Base-by-base conservation (phyloP, 2,329 filamentous ascomycete species). In the Pyrenophora seminiperda region DNA sequence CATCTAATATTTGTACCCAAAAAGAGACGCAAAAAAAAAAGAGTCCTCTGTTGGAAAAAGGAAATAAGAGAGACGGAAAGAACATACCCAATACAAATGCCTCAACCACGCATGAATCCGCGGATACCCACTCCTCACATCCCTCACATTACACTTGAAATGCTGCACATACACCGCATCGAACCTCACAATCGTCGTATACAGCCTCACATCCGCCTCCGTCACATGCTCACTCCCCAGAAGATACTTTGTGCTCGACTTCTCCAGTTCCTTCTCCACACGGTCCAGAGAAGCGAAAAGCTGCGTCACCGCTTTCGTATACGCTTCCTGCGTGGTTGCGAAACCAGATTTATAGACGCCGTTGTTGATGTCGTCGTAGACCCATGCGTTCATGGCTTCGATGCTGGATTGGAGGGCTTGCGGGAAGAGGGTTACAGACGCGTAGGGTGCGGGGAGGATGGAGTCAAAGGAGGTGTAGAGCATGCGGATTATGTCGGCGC, bases 401-500 rank as follows among this genome's bases (percentile, higher is more conserved):
- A 81, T 81, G 4, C 76, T 61, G 24, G 73, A 67, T 43, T 72
- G 62, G 42, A 81, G 58, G 5, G 75, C 67, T 50, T 75, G 62
- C 0, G 79, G 79, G 27, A 79, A 70, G 4, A 80, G 66, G 41
- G 79, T 77, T n/a, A n/a, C n/a, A n/a, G n/a, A n/a, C n/a, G n/a
- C n/a, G n/a, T n/a, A n/a, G n/a, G n/a, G n/a, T n/a, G n/a, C n/a
- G n/a, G n/a, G n/a, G n/a, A n/a, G n/a, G 18, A 79, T 39, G 31
- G 75, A 67, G 50, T 97, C 86, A 69, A 97, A 97, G 72, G 85
- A 89, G 33, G 81, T 81, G 69, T 89, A 89, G 54, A 97, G 79
- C 89, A 96, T 96, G 68, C 92, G 86, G 71, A 96, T 86, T 70
- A 97, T 96, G 77, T 97, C 92, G 60, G 87, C 86, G 73, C 88